Evolutionary conservation across 2,329 filamentous ascomycete species (phyloP).

Genomic region (Scorias spongiosa): DNA sequence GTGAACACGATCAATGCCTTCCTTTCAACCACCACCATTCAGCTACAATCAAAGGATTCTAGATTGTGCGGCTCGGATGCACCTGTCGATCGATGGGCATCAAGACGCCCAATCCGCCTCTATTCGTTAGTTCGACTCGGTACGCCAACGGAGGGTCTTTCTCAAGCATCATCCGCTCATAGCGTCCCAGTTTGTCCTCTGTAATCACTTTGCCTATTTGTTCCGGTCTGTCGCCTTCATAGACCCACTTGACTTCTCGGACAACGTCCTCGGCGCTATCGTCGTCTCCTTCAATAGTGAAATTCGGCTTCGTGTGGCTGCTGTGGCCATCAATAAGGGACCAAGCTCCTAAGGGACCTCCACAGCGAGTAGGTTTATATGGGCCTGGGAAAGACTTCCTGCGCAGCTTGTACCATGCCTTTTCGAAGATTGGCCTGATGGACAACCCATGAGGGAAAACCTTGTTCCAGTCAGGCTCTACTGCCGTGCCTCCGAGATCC

Average conservation of each 20-base stretch:
- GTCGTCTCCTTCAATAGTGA: constrained; percentile 1
- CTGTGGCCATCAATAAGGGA: constrained; percentile 16
- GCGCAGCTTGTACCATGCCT: constrained; percentile 4
- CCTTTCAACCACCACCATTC: neutral
- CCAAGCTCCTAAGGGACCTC: constrained; percentile 18
- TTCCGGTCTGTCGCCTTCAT: constrained; percentile 6
- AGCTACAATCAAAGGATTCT: neutral
- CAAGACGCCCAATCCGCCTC: neutral
- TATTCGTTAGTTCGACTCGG: constrained; percentile 5
- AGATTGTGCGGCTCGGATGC: neutral
- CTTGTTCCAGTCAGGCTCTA: constrained; percentile 12
- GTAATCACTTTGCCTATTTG: constrained; percentile 6
- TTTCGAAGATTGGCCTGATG: constrained; percentile 9
- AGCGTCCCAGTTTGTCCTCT: constrained; percentile 11
- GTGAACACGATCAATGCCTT: neutral
- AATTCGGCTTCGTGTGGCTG: constrained; percentile 1
- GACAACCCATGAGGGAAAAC: constrained; percentile 7
- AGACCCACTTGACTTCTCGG: constrained; percentile 13
- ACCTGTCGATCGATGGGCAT: neutral
- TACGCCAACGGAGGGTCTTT: constrained; percentile 5
- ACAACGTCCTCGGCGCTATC: neutral
- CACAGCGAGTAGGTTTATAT: constrained; percentile 6
- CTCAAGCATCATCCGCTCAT: constrained; percentile 6
- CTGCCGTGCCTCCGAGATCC: constrained; percentile 16
- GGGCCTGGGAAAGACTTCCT: constrained; percentile 7